These are phyloP conservation scores for Stevia rebaudiana DNA, from an alignment of 140 eudicot genomes.

Conservation along the genomic window DNA sequence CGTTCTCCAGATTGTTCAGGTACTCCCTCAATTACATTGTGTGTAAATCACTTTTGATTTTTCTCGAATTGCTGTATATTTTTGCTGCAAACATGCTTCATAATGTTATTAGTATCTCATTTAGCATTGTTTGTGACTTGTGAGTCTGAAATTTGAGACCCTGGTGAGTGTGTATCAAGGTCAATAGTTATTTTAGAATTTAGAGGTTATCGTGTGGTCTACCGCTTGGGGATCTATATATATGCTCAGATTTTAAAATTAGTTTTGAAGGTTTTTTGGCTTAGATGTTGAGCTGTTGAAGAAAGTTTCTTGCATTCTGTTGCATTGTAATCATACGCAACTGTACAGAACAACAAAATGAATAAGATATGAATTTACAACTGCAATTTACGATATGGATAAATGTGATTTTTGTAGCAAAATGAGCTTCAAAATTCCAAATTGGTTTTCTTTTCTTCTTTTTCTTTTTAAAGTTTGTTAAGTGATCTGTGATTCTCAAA, in stretches of 20 bases:
- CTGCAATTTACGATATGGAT: neutral
- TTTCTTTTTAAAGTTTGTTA: neutral
- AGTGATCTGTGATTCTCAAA: neutral
- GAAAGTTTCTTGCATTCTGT: too few species aligned
- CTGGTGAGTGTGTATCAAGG: neutral
- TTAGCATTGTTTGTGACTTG: neutral
- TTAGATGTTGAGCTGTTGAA: too few species aligned
- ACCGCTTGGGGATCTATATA: neutral
- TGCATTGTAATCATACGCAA: neutral
- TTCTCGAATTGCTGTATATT: neutral
- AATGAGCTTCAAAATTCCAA: neutral
- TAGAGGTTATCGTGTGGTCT: neutral
- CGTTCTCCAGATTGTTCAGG: slow-evolving; percentile 36
- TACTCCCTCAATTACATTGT: slow-evolving; percentile 1
- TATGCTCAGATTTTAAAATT: too few species aligned
- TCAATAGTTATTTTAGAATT: neutral
- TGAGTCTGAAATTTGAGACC: neutral
- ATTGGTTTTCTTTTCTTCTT: neutral
- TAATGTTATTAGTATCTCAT: neutral
- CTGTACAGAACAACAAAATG: neutral
- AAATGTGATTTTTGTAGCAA: neutral
- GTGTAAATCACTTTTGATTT: neutral
- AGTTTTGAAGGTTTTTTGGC: too few species aligned
- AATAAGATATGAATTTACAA: neutral
- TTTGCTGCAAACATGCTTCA: neutral